Percentiles rank a stretch among this genome's conserved stretches.
These are phyloP conservation scores for Populus nigra DNA, from an alignment of 345 rosid species.

Conservation along the genomic window DNA sequence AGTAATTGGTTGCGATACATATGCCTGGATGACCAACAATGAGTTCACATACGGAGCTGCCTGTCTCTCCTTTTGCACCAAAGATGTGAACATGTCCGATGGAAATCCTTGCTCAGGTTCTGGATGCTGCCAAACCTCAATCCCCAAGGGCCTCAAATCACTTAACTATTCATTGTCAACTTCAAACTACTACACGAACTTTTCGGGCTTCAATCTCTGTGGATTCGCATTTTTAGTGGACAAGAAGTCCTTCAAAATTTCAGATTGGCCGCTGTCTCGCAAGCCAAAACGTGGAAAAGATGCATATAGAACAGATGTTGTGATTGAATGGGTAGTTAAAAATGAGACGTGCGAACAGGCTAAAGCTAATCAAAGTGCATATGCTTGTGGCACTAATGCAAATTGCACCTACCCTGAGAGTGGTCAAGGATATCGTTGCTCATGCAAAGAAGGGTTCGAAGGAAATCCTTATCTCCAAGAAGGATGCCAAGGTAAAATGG, in stretches of 20 bases:
- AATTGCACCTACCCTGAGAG: background rate
- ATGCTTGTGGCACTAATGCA: constrained; percentile 11
- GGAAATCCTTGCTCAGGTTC: background rate
- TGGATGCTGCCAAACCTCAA: background rate
- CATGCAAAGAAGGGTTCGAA: constrained; percentile 14
- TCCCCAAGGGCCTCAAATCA: background rate
- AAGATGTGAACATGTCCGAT: background rate
- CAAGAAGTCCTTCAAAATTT: background rate
- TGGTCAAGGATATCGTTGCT: constrained; percentile 21
- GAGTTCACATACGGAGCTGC: background rate
- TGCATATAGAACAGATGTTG: background rate
- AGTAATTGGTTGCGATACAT: constrained; percentile 25
- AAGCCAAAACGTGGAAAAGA: background rate
- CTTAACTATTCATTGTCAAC: background rate
- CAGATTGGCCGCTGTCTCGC: background rate
- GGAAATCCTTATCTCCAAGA: constrained; percentile 22
- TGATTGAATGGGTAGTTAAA: constrained; percentile 21
- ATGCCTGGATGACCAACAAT: background rate
- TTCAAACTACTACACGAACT: background rate
- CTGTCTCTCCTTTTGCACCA: constrained; percentile 14
- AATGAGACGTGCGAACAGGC: constrained; percentile 5
- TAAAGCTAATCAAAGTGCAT: background rate
- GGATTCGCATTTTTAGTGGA: constrained; percentile 23
- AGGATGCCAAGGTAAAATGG: constrained; percentile 18
- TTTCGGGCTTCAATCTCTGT: constrained; percentile 11